phyloP scores from a whole-genome alignment of 2,329 filamentous ascomycete species.

The Diaporthe nobilis region DNA sequence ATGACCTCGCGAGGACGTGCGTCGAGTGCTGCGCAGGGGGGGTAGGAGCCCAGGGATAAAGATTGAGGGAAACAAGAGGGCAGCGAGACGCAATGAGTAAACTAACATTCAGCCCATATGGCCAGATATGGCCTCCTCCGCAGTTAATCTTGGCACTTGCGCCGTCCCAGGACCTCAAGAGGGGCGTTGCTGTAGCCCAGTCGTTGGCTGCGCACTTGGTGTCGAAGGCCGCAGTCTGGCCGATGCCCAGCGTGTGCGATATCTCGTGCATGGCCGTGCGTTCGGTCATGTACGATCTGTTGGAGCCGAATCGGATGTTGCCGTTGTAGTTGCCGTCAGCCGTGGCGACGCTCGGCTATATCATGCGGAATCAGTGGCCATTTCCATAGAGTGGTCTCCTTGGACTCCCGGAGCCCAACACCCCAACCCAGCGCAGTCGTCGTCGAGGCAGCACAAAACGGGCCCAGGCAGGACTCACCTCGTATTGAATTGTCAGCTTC shows the following conservation, averaged over 20 bases:
- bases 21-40: not conserved
- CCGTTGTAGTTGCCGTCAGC: slow-evolving; percentile 63
- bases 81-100: not conserved
- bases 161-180: slow-evolving; percentile 60
- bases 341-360: slow-evolving; percentile 57
- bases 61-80: too few species aligned
- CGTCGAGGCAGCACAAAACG: not conserved
- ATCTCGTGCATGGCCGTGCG: slow-evolving; percentile 65
- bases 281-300: slow-evolving; percentile 63
- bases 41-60: too few species aligned
- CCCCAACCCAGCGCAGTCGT: not conserved
- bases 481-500: slow-evolving; percentile 56
- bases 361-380: not conserved
- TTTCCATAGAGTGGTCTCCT: not conserved
- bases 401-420: not conserved
- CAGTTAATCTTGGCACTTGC: slow-evolving; percentile 54
- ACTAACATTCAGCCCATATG: slow-evolving; percentile 55
- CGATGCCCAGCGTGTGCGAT: slow-evolving; percentile 62
- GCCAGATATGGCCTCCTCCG: slow-evolving; percentile 58
- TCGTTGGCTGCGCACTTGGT: slow-evolving; percentile 54
- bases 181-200: slow-evolving; percentile 57
- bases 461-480: not conserved
- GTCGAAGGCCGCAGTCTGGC: slow-evolving; percentile 58
- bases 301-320: slow-evolving; percentile 61
- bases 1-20: not conserved